Evolutionary conservation across 495 filamentous ascomycete genomes (phyloP).

Genomic region (Amniculicola lignicola): DNA sequence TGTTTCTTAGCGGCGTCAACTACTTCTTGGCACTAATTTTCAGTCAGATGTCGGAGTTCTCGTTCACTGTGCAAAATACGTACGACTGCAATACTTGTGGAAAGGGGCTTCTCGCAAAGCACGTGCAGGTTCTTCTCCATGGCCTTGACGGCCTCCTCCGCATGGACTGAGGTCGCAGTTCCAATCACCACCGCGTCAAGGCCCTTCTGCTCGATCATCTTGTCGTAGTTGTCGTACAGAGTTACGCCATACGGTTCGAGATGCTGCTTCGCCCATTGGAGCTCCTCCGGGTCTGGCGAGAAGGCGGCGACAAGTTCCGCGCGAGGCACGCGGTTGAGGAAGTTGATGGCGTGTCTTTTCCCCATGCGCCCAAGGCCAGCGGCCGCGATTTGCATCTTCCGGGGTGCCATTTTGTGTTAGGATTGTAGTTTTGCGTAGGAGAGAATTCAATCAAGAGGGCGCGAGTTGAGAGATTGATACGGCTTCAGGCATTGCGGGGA

Average conservation of each 20-base stretch:
- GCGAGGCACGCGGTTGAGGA: slow-evolving; percentile 25
- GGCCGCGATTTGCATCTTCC: slow-evolving; percentile 29
- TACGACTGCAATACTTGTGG: slow-evolving; percentile 53
- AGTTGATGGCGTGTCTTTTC: slow-evolving; percentile 26
- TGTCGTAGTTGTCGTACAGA: slow-evolving; percentile 53
- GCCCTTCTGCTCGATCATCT: slow-evolving; percentile 56
- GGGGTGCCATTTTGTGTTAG: slow-evolving; percentile 4
- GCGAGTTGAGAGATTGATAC: neutral
- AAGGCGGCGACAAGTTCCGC: slow-evolving; percentile 31
- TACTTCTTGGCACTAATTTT: slow-evolving; percentile 36
- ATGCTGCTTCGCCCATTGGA: slow-evolving; percentile 18
- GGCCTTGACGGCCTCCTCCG: slow-evolving; percentile 56
- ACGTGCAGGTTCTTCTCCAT: slow-evolving; percentile 54
- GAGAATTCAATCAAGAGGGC: neutral
- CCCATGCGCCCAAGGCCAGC: slow-evolving; percentile 34
- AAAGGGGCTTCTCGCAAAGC: slow-evolving; percentile 56
- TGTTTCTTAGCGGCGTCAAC: slow-evolving; percentile 50
- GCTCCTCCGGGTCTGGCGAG: slow-evolving; percentile 20
- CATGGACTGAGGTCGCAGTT: slow-evolving; percentile 54
- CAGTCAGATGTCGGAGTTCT: neutral
- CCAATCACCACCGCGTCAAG: slow-evolving; percentile 54
- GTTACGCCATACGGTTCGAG: slow-evolving; percentile 19
- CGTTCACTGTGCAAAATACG: slow-evolving; percentile 31
- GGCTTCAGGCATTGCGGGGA: no score
- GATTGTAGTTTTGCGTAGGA: neutral